Evolutionary conservation across 305 asterid species (phyloP).

Genomic region (Plantago lanceolata): DNA sequence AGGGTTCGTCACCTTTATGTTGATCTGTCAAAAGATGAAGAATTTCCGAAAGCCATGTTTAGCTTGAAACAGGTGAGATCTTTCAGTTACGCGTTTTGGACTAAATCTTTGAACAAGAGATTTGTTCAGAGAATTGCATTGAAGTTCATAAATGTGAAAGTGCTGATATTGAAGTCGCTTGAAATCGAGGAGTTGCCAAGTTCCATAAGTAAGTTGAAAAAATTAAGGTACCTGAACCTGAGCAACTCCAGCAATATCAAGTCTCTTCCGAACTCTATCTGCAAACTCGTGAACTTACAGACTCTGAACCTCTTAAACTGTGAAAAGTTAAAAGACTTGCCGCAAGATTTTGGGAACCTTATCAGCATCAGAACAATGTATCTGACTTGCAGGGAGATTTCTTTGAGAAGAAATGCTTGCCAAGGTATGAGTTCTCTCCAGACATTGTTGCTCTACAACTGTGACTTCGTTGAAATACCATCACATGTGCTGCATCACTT

Average conservation of each 20-base stretch:
- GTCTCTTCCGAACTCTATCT: conserved; percentile 34
- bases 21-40: conserved; percentile 24
- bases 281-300: conserved; percentile 46
- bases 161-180: conserved; percentile 33
- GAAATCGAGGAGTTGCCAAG: conserved; percentile 42
- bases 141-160: conserved; percentile 30
- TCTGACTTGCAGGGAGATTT: conserved; percentile 36
- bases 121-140: conserved; percentile 25
- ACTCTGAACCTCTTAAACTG: conserved; percentile 51
- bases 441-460: conserved; percentile 40
- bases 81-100: conserved; percentile 31
- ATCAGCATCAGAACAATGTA: conserved; percentile 38
- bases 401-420: conserved; percentile 20
- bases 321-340: conserved; percentile 38
- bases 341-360: conserved; percentile 25
- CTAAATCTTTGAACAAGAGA: conserved; percentile 25
- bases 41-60: conserved; percentile 27
- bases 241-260: conserved; percentile 34
- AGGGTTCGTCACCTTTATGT: conserved; percentile 35
- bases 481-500: conserved; percentile 34
- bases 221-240: conserved; percentile 36
- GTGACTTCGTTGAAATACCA: conserved; percentile 32
- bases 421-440: conserved; percentile 34
- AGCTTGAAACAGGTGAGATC: conserved; percentile 35
- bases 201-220: conserved; percentile 37